Percentiles rank a stretch among this genome's conserved stretches.
Evolutionary conservation across 1,284 basidiomycete species (phyloP).

Genomic region (Papiliotrema flavescens): DNA sequence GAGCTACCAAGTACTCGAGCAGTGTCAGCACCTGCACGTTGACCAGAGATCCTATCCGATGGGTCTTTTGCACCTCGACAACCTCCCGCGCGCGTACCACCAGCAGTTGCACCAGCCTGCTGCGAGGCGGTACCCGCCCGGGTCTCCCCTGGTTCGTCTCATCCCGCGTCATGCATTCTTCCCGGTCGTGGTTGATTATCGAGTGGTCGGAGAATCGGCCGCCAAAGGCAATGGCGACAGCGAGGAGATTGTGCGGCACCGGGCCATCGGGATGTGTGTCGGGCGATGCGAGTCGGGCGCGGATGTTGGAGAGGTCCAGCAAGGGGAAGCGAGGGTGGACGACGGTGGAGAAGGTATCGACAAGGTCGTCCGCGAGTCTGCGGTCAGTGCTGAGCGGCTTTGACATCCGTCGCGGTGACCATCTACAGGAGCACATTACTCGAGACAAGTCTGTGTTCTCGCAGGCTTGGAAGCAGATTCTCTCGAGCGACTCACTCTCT

Average conservation of each 20-base stretch:
- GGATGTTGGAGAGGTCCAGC: constrained; percentile 71
- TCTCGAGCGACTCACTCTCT: constrained; percentile 19
- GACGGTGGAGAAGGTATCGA: constrained; percentile 70
- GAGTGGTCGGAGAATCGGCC: constrained; percentile 87
- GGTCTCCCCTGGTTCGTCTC: constrained; percentile 2
- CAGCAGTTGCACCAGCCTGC: constrained; percentile 69
- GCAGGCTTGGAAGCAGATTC: no score
- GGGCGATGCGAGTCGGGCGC: constrained; percentile 50
- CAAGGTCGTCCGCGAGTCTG: constrained; percentile 79
- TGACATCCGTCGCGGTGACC: neutral
- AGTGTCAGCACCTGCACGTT: constrained; percentile 57
- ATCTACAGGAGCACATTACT: no score
- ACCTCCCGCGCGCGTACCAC: constrained; percentile 75
- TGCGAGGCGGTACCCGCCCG: constrained; percentile 48
- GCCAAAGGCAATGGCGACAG: constrained; percentile 87
- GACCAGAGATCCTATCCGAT: constrained; percentile 70
- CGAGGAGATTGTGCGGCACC: constrained; percentile 69
- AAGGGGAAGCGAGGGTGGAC: constrained; percentile 77
- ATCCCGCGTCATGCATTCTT: constrained; percentile 48
- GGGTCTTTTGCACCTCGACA: constrained; percentile 77
- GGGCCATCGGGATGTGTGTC: constrained; percentile 45
- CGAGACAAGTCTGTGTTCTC: no score
- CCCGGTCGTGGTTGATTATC: constrained; percentile 70
- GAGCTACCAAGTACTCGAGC: constrained; percentile 33
- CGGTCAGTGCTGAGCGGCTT: neutral